Evolutionary conservation across 371 early-diverging fungal genomes (phyloP).

Genomic region (Apophysomyces trapeziformis): DNA sequence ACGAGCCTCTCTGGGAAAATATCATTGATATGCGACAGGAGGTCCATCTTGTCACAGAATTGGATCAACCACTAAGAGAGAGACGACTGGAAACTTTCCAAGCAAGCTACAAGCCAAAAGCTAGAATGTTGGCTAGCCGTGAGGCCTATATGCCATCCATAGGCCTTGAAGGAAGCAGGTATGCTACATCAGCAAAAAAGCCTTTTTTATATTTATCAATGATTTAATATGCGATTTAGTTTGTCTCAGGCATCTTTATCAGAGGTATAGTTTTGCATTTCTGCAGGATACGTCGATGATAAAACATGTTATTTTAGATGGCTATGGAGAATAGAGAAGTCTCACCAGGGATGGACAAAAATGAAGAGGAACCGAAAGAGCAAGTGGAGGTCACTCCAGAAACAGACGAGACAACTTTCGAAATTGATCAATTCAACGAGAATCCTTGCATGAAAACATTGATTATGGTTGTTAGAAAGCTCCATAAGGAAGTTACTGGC

Average conservation of each 20-base stretch:
- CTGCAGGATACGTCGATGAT: background rate
- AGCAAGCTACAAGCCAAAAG: conserved; percentile 5
- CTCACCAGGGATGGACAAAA: background rate
- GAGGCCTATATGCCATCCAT: conserved; percentile 32
- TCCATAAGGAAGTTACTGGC: conserved; percentile 40
- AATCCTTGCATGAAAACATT: conserved; percentile 66
- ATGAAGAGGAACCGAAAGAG: conserved; percentile 1
- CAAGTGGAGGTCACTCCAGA: conserved; percentile 1
- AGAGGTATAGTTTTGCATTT: conserved; percentile 14
- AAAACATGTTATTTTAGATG: conserved; percentile 7
- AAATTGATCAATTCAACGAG: conserved; percentile 60
- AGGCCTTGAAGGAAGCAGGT: conserved; percentile 43
- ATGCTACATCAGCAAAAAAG: background rate
- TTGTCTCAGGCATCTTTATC: conserved; percentile 33
- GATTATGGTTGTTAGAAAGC: conserved; percentile 51
- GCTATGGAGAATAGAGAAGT: conserved; percentile 20
- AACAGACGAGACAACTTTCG: conserved; percentile 22
- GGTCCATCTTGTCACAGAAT: conserved; percentile 21
- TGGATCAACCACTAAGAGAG: conserved; percentile 35
- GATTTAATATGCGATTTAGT: conserved; percentile 14
- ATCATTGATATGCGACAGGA: conserved; percentile 46
- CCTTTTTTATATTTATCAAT: background rate
- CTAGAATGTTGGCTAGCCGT: background rate
- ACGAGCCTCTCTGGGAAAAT: conserved; percentile 56
- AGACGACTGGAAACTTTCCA: conserved; percentile 46